Percentiles rank a stretch among this genome's conserved stretches.
These are phyloP conservation scores for Pycnococcus provasolii DNA, from an alignment of 139 green algal genomes.

Conservation along the genomic window DNA sequence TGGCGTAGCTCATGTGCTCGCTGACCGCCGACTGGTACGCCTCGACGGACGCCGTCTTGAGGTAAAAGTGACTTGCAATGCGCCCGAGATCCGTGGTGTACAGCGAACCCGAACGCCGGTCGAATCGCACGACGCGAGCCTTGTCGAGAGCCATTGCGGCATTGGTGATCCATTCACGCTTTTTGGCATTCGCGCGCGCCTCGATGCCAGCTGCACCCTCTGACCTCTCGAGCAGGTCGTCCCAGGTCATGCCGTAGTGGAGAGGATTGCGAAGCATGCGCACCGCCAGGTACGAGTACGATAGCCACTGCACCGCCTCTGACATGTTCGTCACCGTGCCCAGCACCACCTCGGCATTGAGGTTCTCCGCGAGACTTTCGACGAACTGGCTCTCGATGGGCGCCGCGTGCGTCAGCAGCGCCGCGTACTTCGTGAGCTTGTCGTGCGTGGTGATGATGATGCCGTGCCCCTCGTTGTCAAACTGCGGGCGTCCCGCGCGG, in stretches of 20 bases:
- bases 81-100: slow-evolving; percentile 87
- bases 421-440: slow-evolving; percentile 90
- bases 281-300: slow-evolving; percentile 90
- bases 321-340: slow-evolving; percentile 85
- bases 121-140: slow-evolving; percentile 79
- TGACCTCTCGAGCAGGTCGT: slow-evolving; percentile 36
- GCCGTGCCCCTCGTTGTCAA: slow-evolving; percentile 61
- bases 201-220: slow-evolving; percentile 40
- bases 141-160: slow-evolving; percentile 54
- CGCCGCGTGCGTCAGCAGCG: slow-evolving; percentile 74
- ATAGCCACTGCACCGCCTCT: slow-evolving; percentile 76
- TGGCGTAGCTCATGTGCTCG: slow-evolving; percentile 61
- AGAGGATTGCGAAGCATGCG: slow-evolving; percentile 86
- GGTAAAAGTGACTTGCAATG: slow-evolving; percentile 88
- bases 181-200: slow-evolving; percentile 46
- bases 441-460: slow-evolving; percentile 94
- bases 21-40: slow-evolving; percentile 75
- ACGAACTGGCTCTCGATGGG: slow-evolving; percentile 83
- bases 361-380: slow-evolving; percentile 65
- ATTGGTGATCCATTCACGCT: slow-evolving; percentile 52
- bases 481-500: slow-evolving; percentile 84
- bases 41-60: slow-evolving; percentile 60
- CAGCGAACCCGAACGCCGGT: slow-evolving; percentile 73
- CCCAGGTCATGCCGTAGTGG: slow-evolving; percentile 79
- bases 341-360: slow-evolving; percentile 94